Evolutionary conservation across 805 yeast genomes (phyloP), one percentile per base, ranked within the genome.

Genomic region (Candida patagonica): DNA sequence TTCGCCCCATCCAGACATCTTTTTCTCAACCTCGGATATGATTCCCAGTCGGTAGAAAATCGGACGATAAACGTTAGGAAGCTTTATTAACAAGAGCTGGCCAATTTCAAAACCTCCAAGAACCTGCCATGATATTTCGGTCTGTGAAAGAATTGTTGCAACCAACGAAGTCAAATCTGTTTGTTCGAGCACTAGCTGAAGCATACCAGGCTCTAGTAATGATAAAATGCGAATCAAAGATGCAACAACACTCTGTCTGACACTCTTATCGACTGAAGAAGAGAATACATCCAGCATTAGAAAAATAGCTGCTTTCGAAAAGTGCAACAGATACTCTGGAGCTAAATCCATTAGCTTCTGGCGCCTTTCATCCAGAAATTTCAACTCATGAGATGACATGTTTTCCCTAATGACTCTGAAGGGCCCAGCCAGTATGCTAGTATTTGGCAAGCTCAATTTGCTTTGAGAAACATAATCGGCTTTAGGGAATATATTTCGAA

Each of bases 1-100:
- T 19, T 47, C 48, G 3, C 46, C 40, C 15, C 41, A 36, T 3
- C 44, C 38, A 15, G 34, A 8, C 38, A 22, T 29, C 24, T 42
- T 43, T 8, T 37, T 42, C 32, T 57, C 47, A 7, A 71, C 63
- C 52, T 79, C 84, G 13, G 68, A 58, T 3, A 79, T 54, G n/a
- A 81, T 57, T 0, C 95, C 95, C 51, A 85, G 94, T 41, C 82
- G 70, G 49, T 73, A 80, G 45, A 85, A 73, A 6, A 64, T 67
- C 0, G 55, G 50, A 5, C 76, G 51, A 41, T 72, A 77, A 1
- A 56, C 43, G 1, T 58, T 60, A 0, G 78, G 69, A 13, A 69
- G 60, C 32, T 68, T 65, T 5, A 57, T 55, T 0, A 75, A 58
- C 37, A 83, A 54, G 2, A 56, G 44, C 6, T 66, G 61, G 1